Evolutionary conservation across 345 rosid genomes (phyloP), one percentile per base, ranked within the genome.

Genomic region (Hibiscus trionum): DNA sequence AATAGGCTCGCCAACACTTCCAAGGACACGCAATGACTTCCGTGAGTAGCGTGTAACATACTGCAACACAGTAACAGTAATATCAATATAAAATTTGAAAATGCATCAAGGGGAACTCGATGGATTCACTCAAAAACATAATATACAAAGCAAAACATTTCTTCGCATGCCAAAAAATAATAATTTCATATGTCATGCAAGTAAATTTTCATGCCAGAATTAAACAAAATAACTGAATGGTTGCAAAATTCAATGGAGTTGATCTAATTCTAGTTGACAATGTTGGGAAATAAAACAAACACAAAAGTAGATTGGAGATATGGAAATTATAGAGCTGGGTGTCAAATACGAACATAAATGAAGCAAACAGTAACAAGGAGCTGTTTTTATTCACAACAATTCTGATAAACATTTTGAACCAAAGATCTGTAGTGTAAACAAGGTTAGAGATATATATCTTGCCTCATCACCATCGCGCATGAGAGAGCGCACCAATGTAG

Each of bases 1-100:
- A 69, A 95, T 95, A 72, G 99, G 99, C 86, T 95, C 97, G n/a
- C 99, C 99, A 24, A 95, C 99, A 78, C 97, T 95, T 81, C 99
- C 99, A 78, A 95, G 93, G 73, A 92, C 88, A 67, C 99, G 84
- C 53, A 95, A 76, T 24, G 99, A 95, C 78, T 90, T 90, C 74
- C 99, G 97, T 60, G 99, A 92, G 80, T 84, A 87, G 69, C 86
- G 79, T 69, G 82, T 86, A 72, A 95, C 97, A 85, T 78, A 76
- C 99, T 95, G 88, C 84, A 86, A 73, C 97, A 27, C 74, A 76
- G n/a, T 27, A 77, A 75, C 16, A 76, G 58, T 71, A 33, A 33
- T 7, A 72, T 88, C 72, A 82, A 64, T 64, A 74, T 17, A 35
- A 21, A 24, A 12, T 58, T 14, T 37, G 17, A 57, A 65, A 69